Conservation (phyloP, 345 rosid genomes). For the Populus davidiana region DNA sequence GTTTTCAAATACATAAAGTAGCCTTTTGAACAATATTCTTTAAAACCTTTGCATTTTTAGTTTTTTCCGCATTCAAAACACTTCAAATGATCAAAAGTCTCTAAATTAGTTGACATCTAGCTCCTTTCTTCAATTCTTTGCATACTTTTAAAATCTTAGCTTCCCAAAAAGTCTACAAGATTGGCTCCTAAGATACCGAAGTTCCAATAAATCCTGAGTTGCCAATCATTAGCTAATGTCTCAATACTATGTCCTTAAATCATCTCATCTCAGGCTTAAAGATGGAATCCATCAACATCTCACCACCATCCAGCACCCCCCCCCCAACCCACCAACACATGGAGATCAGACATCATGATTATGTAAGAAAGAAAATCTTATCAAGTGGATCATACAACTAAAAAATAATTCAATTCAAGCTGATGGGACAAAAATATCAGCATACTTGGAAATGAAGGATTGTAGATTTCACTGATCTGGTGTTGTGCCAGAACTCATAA, state of each 20-base stretch:
- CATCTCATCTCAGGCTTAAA: too few species aligned
- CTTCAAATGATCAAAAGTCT: not conserved
- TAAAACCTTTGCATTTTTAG: not conserved
- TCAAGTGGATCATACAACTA: too few species aligned
- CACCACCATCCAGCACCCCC: not conserved
- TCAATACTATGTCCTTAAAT: not conserved
- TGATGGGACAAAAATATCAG: not conserved
- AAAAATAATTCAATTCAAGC: not conserved
- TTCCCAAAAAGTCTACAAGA: not conserved
- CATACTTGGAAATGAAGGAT: constrained; percentile 61
- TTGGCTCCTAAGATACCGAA: not conserved
- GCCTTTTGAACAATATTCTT: not conserved
- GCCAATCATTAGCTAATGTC: not conserved
- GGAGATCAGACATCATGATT: too few species aligned
- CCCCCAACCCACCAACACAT: not conserved
- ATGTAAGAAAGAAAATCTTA: too few species aligned
- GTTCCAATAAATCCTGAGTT: not conserved
- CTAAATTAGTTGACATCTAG: not conserved
- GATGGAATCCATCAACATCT: too few species aligned
- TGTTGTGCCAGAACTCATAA: constrained; percentile 51
- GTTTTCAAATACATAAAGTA: not conserved
- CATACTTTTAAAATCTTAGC: not conserved
- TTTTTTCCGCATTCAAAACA: not conserved
- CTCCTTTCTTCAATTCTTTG: not conserved
- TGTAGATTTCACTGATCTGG: constrained; percentile 61